Evolutionary conservation across 2,329 filamentous ascomycete genomes (phyloP), one percentile per base, ranked within the genome.

Genomic region (Fusarium sp.): DNA sequence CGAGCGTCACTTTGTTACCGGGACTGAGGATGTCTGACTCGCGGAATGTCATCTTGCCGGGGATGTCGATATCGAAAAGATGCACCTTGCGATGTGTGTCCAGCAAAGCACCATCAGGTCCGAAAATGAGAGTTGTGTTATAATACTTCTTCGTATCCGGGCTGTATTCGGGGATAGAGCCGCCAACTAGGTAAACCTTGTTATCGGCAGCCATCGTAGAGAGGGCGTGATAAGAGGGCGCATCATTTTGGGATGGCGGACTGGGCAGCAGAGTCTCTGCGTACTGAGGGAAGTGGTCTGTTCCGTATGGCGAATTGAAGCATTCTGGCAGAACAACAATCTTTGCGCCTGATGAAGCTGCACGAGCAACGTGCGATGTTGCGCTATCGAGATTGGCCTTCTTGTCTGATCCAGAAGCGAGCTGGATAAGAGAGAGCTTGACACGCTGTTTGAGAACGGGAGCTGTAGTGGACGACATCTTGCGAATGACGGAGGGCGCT

Each of bases 231-330:
- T 91, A 98, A 58, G 92, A 94, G 0, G 94, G 94, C 7, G 92
- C 91, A 75, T 92, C 88, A 47, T 88, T 86, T 65, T 84, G 79
- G 6, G 90, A 84, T 0, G 94, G 93, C 29, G 94, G 93, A 5
- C 90, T 91, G 1, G 94, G 93, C 51, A 84, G 82, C n/a, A 98
- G 90, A 3, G 89, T 91, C 82, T 99, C 96, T 72, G 96, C 94
- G 80, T 98, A 98, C 66, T 90, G 88, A 57, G 94, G 91, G 82
- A 99, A 99, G 85, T 91, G 94, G 77, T 94, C 81, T 72, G 90
- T 94, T 72, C 96, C 96, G 82, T 99, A 99, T 11, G 96, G 96
- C 44, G 93, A 97, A 85, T 99, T 99, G 89, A 99, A 99, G 86
- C 96, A 99, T 84, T 99, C 96, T 38, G 96, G 96, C 20, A 99